Base-by-base conservation (phyloP, 495 filamentous ascomycete genomes). In the Xylaria longipes region DNA sequence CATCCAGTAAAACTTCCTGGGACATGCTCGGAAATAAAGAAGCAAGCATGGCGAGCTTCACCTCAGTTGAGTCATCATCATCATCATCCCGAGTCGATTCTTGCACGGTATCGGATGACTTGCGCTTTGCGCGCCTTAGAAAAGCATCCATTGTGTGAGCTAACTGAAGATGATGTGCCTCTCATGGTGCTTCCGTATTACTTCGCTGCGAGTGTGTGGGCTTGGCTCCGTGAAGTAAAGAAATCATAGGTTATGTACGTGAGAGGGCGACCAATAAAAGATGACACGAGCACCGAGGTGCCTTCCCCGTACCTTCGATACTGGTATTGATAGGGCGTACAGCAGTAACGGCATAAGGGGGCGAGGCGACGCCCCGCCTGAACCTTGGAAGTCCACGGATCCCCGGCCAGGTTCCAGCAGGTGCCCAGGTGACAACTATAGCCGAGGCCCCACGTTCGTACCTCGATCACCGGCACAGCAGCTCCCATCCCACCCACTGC, bases 41-140 rank as follows among this genome's bases (percentile, higher is more conserved):
- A 1, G 90, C 84, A 7, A 98, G 85, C 1, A 94, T 86, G 2
- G 94, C 94, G 3, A 98, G 81, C 76, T 97, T 98, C 72, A 96
- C 81, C 75, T 98, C 95, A 0, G 95, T 98, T 5, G 92, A 91
- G 25, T 95, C 92, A 20, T 94, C 80, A 37, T 72, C 80, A 37
- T 72, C 76, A 22, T 81, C 77, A 58, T 71, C 69, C 69, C 25
- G 69, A 58, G 61, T 60, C 27, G 66, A 52, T n/a, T 50, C 57
- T 4, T 66, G 72, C 43, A 73, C 75, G 25, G 64, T 9, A 29
- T 74, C 71, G 65, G 75, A 79, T 15, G 74, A 71, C 46, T 86
- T 86, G 48, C 84, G 78, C 71, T 86, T 86, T 31, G 74, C 76
- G 25, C 81, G 72, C 39, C 79, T 84, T 46, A 86, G 75, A 70